phyloP scores from a whole-genome alignment of 2,329 filamentous ascomycete species.

The Exophiala alcalophila region DNA sequence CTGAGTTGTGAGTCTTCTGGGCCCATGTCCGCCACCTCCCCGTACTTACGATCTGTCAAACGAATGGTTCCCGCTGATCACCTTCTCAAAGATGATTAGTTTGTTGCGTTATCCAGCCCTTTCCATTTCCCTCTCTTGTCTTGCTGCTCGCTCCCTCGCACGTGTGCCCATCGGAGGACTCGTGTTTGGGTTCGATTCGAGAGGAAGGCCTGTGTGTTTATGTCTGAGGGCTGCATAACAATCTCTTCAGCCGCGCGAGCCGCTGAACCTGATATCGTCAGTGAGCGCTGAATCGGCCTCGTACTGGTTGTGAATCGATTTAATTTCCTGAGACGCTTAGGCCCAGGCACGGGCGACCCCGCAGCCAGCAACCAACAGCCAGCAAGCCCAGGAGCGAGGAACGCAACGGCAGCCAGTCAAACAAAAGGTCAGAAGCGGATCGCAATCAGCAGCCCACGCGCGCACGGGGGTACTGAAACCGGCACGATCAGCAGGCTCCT shows the following conservation, averaged over 20 bases:
- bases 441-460: slow-evolving; percentile 6
- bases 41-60: too few species aligned
- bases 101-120: slow-evolving; percentile 1
- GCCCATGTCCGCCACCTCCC: too few species aligned
- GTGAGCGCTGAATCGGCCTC: slow-evolving; percentile 11
- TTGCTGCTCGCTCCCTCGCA: background rate
- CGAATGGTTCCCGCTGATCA: slow-evolving; percentile 4
- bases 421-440: slow-evolving; percentile 11
- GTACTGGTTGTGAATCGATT: slow-evolving; percentile 11
- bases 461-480: slow-evolving; percentile 12
- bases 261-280: slow-evolving; percentile 20
- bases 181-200: too few species aligned
- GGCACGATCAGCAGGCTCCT: slow-evolving; percentile 21
- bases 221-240: too few species aligned
- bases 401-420: slow-evolving; percentile 15
- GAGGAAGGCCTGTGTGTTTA: too few species aligned
- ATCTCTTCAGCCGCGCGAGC: slow-evolving; percentile 21
- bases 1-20: too few species aligned
- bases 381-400: slow-evolving; percentile 19
- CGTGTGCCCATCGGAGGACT: too few species aligned
- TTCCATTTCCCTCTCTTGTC: slow-evolving; percentile 1
- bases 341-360: slow-evolving; percentile 26
- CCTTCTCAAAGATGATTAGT: slow-evolving; percentile 4
- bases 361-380: slow-evolving; percentile 20
- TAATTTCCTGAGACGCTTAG: slow-evolving; percentile 24